These are phyloP conservation scores for Dittrichia graveolens DNA, from an alignment of 129 eudicot species.

Conservation along the genomic window DNA sequence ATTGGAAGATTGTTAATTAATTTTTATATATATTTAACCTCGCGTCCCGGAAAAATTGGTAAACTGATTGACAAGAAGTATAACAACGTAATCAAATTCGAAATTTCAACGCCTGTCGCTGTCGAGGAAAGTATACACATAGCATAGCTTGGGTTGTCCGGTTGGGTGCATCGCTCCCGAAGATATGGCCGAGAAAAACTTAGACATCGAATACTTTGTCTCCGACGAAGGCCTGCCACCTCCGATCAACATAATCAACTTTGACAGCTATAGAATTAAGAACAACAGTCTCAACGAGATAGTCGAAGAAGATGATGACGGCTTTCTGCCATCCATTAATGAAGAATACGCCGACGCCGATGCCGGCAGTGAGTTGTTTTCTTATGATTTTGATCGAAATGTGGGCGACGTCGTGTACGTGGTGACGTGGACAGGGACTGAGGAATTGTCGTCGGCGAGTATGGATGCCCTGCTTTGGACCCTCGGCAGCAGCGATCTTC, in stretches of 20 bases:
- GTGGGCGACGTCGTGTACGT: conserved; percentile 37
- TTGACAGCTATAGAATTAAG: conserved; percentile 18
- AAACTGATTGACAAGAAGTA: too few species aligned
- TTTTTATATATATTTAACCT: too few species aligned
- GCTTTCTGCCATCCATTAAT: background rate
- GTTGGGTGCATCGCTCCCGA: background rate
- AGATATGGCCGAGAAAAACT: conserved; percentile 16
- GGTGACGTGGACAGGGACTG: conserved; percentile 41
- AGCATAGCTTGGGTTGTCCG: background rate
- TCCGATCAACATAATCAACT: conserved; percentile 32
- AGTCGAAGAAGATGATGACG: conserved; percentile 14
- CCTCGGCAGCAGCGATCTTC: conserved; percentile 25
- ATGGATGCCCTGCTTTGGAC: conserved; percentile 75
- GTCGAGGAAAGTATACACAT: conserved; percentile 17
- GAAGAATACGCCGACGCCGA: background rate
- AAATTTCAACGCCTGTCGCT: conserved; percentile 16
- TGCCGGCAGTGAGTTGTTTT: conserved; percentile 17
- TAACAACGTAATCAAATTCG: background rate
- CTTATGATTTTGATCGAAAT: conserved; percentile 3
- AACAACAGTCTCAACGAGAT: conserved; percentile 26
- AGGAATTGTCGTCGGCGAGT: conserved; percentile 36
- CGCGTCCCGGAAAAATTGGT: too few species aligned
- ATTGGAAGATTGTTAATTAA: too few species aligned
- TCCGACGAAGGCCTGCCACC: conserved; percentile 18
- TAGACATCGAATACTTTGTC: background rate